Conservation (phyloP, 805 yeast species). For the Candida wancherniae region DNA sequence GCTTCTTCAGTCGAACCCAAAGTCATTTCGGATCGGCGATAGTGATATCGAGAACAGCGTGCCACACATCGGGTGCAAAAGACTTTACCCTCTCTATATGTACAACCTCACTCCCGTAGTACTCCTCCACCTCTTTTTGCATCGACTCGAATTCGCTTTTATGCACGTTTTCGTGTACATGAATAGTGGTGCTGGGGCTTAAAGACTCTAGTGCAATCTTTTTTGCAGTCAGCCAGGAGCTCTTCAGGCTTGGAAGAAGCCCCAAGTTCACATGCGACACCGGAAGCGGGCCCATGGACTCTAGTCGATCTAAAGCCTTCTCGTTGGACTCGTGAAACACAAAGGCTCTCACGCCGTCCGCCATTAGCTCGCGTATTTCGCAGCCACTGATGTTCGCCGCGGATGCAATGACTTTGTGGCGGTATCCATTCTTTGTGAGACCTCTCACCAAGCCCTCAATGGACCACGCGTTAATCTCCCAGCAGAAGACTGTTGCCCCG, state of each 20-base stretch:
- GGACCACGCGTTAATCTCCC: constrained; percentile 88
- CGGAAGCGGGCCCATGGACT: constrained; percentile 9
- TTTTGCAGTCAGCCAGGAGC: constrained; percentile 47
- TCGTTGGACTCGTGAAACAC: constrained; percentile 66
- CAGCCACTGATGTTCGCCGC: constrained; percentile 3
- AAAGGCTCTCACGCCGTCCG: constrained; percentile 30
- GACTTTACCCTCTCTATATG: constrained; percentile 70
- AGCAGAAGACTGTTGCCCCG: constrained; percentile 58
- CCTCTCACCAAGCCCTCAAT: constrained; percentile 65
- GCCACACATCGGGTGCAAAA: constrained; percentile 86
- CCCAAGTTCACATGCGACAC: constrained; percentile 72
- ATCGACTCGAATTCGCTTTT: constrained; percentile 35
- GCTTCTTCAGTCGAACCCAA: too few relatives aligned
- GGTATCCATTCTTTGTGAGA: constrained; percentile 40
- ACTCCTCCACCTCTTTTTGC: constrained; percentile 13
- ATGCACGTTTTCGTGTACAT: constrained; percentile 74
- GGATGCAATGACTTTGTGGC: constrained; percentile 3
- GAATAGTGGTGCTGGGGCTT: constrained; percentile 34
- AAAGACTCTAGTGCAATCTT: constrained; percentile 1
- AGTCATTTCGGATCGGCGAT: too few relatives aligned
- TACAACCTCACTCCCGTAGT: constrained; percentile 17
- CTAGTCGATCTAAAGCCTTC: constrained; percentile 40
- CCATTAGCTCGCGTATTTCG: not conserved
- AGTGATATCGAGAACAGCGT: constrained; percentile 50
- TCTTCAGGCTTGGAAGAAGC: constrained; percentile 64